These are phyloP conservation scores for Angomonas desouzai DNA, from an alignment of 208 protist genomes.

Conservation along the genomic window DNA sequence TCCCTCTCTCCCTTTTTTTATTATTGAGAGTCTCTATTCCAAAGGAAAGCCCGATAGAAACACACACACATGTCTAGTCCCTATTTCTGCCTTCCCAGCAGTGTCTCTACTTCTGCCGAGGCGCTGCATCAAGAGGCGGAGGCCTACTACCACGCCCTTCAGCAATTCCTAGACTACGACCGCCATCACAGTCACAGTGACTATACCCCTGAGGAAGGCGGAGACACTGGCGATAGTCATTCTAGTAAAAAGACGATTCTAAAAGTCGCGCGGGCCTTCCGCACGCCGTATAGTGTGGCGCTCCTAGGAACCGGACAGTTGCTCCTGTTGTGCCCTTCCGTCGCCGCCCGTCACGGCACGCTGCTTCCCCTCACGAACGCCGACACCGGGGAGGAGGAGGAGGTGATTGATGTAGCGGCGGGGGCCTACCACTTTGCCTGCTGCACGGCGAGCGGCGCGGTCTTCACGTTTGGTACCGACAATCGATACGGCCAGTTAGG, in stretches of 20 bases:
- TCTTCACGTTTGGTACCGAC: conserved; percentile 72
- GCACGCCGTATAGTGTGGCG: conserved; percentile 35
- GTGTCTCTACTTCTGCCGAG: not conserved
- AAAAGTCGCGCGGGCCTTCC: conserved; percentile 39
- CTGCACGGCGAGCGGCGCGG: conserved; percentile 62
- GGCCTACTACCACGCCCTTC: not conserved
- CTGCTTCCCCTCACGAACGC: conserved; percentile 17
- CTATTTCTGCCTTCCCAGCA: not conserved
- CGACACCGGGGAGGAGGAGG: conserved; percentile 21
- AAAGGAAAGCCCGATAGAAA: no score
- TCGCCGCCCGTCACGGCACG: conserved; percentile 12
- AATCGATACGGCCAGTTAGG: conserved; percentile 83
- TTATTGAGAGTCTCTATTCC: no score
- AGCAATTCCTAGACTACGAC: not conserved
- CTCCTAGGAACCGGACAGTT: conserved; percentile 29
- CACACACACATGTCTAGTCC: not conserved
- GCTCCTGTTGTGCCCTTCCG: conserved; percentile 28
- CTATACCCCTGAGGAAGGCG: no score
- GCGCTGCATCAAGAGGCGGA: not conserved
- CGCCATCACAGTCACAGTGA: not conserved
- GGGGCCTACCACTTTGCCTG: conserved; percentile 77
- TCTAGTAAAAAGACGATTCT: conserved; percentile 21
- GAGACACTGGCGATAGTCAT: no score
- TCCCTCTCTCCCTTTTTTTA: no score
- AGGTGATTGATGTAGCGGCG: conserved; percentile 66